Evolutionary conservation across 2,329 filamentous ascomycete genomes (phyloP), one percentile per base, ranked within the genome.

Genomic region (Myotisia sp.): DNA sequence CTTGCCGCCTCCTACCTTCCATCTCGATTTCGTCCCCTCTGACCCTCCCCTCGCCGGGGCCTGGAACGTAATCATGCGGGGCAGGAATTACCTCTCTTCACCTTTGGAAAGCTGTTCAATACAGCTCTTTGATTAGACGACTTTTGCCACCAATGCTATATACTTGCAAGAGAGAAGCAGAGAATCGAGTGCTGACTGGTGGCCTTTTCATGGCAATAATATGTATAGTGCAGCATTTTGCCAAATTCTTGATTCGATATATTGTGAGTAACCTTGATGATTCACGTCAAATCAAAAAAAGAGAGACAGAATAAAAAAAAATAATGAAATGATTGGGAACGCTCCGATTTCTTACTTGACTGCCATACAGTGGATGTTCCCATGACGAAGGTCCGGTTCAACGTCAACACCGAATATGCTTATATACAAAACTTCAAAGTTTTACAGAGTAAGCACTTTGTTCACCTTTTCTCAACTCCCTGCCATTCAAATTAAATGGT

Each of bases 361-460:
- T n/a, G 13, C n/a, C n/a, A n/a, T n/a, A 34, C 43, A 75, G 71
- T 76, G 64, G 90, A 98, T 59, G 70, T 95, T 21, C 85, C 87
- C 46, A 95, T 98, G 90, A 69, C 76, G 45, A 76, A 83, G 48
- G 87, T 98, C 65, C 94, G 93, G 66, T 98, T 98, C 71, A 93
- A 94, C 56, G 87, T 87, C 53, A 94, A 86, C 63, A 79, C 78
- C 47, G 90, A 98, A 68, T 95, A 94, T 61, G 81, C 84, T 46
- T 98, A 98, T 60, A 75, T 95, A 41, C 83, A 93, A 63, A 98
- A 98, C 60, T 98, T 94, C 71, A 98, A 98, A 62, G 70, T 95
- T 49, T 68, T 98, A 46, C 87, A 94, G 64, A 92, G 86, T 93
- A 67, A 53, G 80, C 65, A 33, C 43, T 36, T 13, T 18, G 16